Conservation (phyloP, 345 rosid species). For the Trapa bicornis region DNA sequence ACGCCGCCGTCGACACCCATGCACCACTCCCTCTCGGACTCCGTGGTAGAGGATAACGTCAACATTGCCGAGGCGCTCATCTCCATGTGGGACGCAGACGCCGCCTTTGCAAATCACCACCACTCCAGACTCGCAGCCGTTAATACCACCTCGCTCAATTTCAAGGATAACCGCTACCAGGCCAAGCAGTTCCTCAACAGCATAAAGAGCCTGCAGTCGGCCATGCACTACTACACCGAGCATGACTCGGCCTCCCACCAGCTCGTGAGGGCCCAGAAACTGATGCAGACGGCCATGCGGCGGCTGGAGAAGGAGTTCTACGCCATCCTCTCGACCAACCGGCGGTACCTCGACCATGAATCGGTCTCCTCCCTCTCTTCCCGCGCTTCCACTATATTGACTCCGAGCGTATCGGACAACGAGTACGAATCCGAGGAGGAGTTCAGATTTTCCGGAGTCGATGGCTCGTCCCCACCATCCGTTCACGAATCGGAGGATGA, state of each 20-base stretch:
- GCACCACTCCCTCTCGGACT: too few relatives aligned
- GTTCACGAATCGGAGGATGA: too few relatives aligned
- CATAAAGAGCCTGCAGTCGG: constrained; percentile 38
- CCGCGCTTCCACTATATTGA: too few relatives aligned
- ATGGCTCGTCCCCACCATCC: too few relatives aligned
- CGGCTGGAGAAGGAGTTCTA: constrained; percentile 60
- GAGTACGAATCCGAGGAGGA: too few relatives aligned
- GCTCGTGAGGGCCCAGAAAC: constrained; percentile 41
- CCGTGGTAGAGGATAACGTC: constrained; percentile 14
- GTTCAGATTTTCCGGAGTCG: too few relatives aligned
- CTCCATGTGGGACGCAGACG: constrained; percentile 25
- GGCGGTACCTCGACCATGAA: constrained; percentile 39
- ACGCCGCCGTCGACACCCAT: too few relatives aligned
- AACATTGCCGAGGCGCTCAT: constrained; percentile 27
- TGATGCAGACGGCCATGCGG: constrained; percentile 56
- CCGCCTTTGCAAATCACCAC: too few relatives aligned
- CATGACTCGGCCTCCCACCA: constrained; percentile 26
- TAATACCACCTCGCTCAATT: constrained; percentile 19
- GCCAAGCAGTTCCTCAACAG: constrained; percentile 40
- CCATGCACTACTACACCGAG: constrained; percentile 37
- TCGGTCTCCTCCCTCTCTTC: too few relatives aligned
- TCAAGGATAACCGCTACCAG: constrained; percentile 27
- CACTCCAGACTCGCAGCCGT: background rate
- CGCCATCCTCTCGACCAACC: constrained; percentile 37
- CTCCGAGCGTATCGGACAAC: too few relatives aligned